A percentile compares a stretch with the other conserved stretches of the same genome.
These are phyloP conservation scores for Pleurotus giganteus DNA, from an alignment of 768 basidiomycete genomes.

Conservation along the genomic window DNA sequence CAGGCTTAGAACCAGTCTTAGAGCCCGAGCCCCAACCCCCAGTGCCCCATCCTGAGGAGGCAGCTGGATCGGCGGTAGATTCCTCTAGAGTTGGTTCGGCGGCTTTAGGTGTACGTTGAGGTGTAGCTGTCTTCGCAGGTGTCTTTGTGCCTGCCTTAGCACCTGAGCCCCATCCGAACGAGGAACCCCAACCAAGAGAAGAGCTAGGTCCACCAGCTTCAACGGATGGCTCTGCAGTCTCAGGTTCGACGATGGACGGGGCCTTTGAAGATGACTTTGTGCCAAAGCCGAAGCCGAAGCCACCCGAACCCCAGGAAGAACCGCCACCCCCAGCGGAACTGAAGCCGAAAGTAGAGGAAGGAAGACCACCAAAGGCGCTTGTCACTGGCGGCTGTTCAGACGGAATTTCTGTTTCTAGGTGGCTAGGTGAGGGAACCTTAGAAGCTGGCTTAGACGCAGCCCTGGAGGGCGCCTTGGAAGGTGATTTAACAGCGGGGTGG, in stretches of 20 bases:
- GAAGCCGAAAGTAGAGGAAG: neutral
- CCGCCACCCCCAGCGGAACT: neutral
- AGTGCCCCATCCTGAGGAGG: neutral
- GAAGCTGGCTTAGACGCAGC: neutral
- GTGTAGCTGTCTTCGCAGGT: neutral
- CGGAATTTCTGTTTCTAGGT: neutral
- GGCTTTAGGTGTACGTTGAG: too few species aligned
- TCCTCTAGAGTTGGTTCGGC: neutral
- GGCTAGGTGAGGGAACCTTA: neutral
- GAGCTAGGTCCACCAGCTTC: neutral
- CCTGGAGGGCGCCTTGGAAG: neutral
- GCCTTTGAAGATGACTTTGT: neutral
- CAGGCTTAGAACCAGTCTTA: neutral
- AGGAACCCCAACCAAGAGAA: neutral
- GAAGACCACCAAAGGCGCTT: neutral
- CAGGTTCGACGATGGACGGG: neutral
- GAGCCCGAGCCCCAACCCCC: neutral
- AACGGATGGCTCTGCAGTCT: too few species aligned
- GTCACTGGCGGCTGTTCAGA: neutral
- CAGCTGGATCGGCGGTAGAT: neutral
- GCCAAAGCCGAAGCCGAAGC: neutral
- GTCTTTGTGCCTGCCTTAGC: neutral
- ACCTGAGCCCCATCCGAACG: neutral
- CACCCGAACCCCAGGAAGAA: neutral
- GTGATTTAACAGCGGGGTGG: neutral